A percentile compares a stretch with the other conserved stretches of the same genome.
These are phyloP conservation scores for Debaryomycetaceae sp. DNA, from an alignment of 1,139 yeast species.

Conservation along the genomic window DNA sequence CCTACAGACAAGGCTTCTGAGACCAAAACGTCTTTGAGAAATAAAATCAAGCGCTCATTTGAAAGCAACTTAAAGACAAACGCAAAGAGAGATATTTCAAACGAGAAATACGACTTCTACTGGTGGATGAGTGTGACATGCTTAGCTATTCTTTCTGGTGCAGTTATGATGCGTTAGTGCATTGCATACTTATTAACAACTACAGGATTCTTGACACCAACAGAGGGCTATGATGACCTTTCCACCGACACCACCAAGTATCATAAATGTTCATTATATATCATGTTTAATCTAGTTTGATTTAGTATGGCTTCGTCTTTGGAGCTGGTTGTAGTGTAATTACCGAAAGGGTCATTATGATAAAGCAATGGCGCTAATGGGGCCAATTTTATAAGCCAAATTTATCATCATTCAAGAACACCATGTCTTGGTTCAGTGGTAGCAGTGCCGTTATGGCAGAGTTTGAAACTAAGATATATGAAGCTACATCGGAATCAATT, in stretches of 20 bases:
- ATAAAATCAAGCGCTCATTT: slow-evolving; percentile 61
- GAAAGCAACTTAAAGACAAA: slow-evolving; percentile 79
- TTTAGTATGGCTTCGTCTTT: background rate
- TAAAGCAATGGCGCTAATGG: background rate
- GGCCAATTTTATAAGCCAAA: background rate
- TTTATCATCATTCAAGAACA: background rate
- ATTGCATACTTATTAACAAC: background rate
- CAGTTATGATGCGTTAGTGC: slow-evolving; percentile 16
- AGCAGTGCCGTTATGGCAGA: slow-evolving; percentile 42
- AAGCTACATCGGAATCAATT: slow-evolving; percentile 84
- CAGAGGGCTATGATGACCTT: background rate
- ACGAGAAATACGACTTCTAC: slow-evolving; percentile 42
- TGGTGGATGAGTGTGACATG: slow-evolving; percentile 43
- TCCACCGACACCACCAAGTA: no score
- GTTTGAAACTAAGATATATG: slow-evolving; percentile 63
- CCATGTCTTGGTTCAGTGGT: slow-evolving; percentile 65
- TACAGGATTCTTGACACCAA: background rate
- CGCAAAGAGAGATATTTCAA: slow-evolving; percentile 51
- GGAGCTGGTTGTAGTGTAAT: background rate
- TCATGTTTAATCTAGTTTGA: background rate
- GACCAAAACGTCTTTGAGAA: slow-evolving; percentile 39
- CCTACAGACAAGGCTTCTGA: slow-evolving; percentile 60
- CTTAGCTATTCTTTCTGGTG: slow-evolving; percentile 24
- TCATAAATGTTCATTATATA: background rate
- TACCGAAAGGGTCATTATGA: background rate